Percentiles rank a stretch among this genome's conserved stretches.
phyloP scores from a whole-genome alignment of 495 filamentous ascomycete species.

The Penicillium coffeae region DNA sequence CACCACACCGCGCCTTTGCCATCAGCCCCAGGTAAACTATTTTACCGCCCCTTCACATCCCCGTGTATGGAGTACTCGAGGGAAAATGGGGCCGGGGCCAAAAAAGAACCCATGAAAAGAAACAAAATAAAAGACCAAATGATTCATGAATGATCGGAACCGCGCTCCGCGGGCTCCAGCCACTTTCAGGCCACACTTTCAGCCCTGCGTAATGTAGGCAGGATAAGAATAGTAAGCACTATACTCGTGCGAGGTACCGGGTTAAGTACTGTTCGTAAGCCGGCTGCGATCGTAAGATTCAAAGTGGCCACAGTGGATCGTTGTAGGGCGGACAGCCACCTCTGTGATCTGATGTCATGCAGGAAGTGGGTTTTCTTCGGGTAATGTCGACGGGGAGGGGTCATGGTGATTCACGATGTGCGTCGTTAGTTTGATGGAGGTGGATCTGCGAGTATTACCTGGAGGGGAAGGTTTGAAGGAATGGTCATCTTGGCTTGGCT shows the following conservation, averaged over 20 bases:
- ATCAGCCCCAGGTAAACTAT: no score
- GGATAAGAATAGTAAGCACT: background rate
- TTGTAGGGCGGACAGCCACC: background rate
- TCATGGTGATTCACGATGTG: background rate
- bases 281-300: background rate
- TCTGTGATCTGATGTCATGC: conserved; percentile 4
- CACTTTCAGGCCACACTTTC: background rate
- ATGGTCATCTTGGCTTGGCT: no score
- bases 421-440: background rate
- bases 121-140: background rate
- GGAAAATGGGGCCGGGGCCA: background rate
- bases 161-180: background rate
- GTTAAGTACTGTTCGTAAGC: background rate
- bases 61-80: no score
- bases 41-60: no score
- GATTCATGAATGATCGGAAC: background rate
- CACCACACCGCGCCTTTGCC: no score
- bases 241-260: background rate
- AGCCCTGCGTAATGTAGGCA: background rate
- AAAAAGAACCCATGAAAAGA: background rate
- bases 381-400: no score
- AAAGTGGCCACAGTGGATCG: background rate
- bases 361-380: background rate
- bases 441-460: no score
- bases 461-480: no score